Base-by-base conservation (phyloP, 2,329 filamentous ascomycete genomes). In the Keithomyces neogunnii region DNA sequence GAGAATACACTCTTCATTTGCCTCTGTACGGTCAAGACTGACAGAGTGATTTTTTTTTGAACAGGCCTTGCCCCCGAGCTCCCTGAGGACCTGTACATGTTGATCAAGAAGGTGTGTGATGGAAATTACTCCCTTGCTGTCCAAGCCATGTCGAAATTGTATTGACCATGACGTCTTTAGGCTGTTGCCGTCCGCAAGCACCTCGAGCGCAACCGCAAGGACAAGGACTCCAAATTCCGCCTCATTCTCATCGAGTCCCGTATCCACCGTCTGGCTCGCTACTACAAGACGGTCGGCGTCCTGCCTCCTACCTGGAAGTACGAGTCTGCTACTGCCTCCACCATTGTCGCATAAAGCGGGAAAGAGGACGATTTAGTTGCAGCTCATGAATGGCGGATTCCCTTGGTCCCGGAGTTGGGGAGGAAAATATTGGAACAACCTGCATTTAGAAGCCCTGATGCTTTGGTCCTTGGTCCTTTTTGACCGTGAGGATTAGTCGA, bases 141-240 rank as follows among this genome's bases (percentile, higher is more conserved):
- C 39, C 5, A 5, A 8, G 4, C 6, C 40, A 30, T 44, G 40
- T 30, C 10, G n/a, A 9, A 42, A 40, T 32, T 19, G 5, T 43
- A 30, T 42, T 55, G 45, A 53, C 45, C 69, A 67, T 60, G 40
- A 56, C 64, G 60, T 60, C 48, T 57, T 47, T 56, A 93, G 90
- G 91, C 91, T 66, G 91, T 96, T 67, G 87, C 91, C 72, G 93
- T 99, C 80, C 92, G 93, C 81, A 99, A 99, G 89, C 95, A 99
- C 80, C 89, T 99, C 65, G 90, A 96, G 85, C 89, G 89, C 78
- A 99, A 99, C 87, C 92, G 93, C 79, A 99, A 99, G 86, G 93
- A 99, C 84, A 95, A 90, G 83, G 93, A 99, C 84, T 89, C 86
- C 82, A 99, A 99, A 84, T 99, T 99, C 89, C 92, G 93, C 73